Conservation (phyloP, 192 early-diverging fungal genomes). For the Coemansia sp. region DNA sequence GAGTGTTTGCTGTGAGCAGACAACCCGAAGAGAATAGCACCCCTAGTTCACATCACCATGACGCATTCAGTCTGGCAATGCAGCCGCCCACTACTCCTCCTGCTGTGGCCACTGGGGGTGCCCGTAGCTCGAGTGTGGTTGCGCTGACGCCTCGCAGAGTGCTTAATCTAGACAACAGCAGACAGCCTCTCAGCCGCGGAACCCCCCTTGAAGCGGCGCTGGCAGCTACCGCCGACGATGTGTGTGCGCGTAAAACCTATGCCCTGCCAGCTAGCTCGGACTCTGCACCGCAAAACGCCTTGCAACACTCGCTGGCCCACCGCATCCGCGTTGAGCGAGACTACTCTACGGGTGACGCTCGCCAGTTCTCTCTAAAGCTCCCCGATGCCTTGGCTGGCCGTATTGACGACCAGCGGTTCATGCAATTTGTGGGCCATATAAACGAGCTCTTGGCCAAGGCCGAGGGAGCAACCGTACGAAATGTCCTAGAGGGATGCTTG, state of each 20-base stretch:
- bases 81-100: background rate
- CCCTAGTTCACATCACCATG: background rate
- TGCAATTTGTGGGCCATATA: slow-evolving; percentile 40
- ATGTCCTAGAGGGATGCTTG: slow-evolving; percentile 50
- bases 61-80: background rate
- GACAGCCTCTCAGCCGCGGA: background rate
- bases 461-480: slow-evolving; percentile 49
- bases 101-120: background rate
- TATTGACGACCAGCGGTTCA: slow-evolving; percentile 44
- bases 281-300: slow-evolving; percentile 15
- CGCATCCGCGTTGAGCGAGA: slow-evolving; percentile 52
- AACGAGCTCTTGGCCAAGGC: slow-evolving; percentile 48
- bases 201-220: background rate
- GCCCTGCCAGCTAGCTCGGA: slow-evolving; percentile 18
- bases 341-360: slow-evolving; percentile 48
- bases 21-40: slow-evolving; percentile 1
- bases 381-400: slow-evolving; percentile 44
- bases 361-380: slow-evolving; percentile 38
- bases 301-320: slow-evolving; percentile 23
- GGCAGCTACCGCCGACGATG: slow-evolving; percentile 8
- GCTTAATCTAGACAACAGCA: background rate
- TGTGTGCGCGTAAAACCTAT: slow-evolving; percentile 26
- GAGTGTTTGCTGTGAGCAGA: slow-evolving; percentile 3
- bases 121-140: slow-evolving; percentile 19
- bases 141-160: slow-evolving; percentile 10